Conservation (phyloP, 306 rosid species). For the Pterocarpus santalinus region DNA sequence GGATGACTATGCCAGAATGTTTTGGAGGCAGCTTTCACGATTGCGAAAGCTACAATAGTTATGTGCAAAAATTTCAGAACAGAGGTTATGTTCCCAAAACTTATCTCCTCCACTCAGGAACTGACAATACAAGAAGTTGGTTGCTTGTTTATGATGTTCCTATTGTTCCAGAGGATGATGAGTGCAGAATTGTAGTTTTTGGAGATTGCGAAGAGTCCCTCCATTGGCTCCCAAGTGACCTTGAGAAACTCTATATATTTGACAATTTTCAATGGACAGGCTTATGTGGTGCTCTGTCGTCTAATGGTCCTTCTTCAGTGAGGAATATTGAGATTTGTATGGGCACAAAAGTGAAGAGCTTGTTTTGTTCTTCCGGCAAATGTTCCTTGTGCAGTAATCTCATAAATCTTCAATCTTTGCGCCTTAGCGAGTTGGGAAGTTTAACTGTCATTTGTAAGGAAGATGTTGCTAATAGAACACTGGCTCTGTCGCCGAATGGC, state of each 20-base stretch:
- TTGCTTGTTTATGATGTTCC: too few relatives aligned
- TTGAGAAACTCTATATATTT: rapidly evolving
- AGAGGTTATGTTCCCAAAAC: neutral
- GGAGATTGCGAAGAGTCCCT: neutral
- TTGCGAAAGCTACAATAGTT: neutral
- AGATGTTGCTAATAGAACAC: neutral
- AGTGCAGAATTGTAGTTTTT: neutral
- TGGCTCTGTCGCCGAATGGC: neutral
- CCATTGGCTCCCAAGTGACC: constrained; percentile 20
- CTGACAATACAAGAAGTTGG: too few relatives aligned
- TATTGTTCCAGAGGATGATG: neutral
- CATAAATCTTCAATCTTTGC: constrained; percentile 9
- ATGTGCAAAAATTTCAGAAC: neutral
- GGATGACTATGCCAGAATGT: constrained; percentile 7
- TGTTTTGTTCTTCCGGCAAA: constrained; percentile 25
- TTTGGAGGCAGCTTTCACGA: neutral
- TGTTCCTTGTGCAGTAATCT: constrained; percentile 8
- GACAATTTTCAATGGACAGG: neutral
- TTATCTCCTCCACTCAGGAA: neutral
- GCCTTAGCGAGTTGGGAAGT: neutral
- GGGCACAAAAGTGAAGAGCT: neutral
- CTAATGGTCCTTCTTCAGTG: neutral
- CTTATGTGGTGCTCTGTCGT: constrained; percentile 19
- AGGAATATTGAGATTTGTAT: rapidly evolving
- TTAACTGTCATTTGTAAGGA: neutral